Base-by-base conservation (phyloP, 148 eudicot species). In the Rhododendron kiyosumense region DNA sequence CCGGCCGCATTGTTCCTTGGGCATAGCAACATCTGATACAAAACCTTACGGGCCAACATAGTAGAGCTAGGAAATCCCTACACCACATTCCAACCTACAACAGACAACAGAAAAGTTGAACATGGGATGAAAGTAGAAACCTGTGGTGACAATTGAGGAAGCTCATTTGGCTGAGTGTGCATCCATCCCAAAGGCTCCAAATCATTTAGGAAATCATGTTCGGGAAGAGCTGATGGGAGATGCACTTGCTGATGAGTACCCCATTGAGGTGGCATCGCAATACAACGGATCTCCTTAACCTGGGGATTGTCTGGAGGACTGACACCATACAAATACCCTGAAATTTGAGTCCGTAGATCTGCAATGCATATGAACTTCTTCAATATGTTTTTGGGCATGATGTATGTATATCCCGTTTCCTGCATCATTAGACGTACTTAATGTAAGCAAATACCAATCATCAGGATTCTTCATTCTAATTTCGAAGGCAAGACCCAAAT, bases 301-400 rank as follows among this genome's bases (percentile, higher is more conserved):
- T 97, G 99, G 65, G 99, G 99, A 85, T 97, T 97, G 88, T 97
- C 99, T 2, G 99, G 99, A 48, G 99, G 99, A 88, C 99, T 97
- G 73, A 97, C 81, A 30, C 99, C 99, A 90, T 97, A 95, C 91
- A 97, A 87, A 87, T 97, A 97, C 4, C 99, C 99, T 11, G 99
- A 88, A 89, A 97, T 94, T 90, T 97, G 99, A 67, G 99, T 97
- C 79, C 99, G 89, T 86, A 97, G 88, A 90, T 97, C 99, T 32
- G 99, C 99, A 83, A 97, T 85, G 88, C 99, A 97, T 85, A 97
- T 97, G 90, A 97, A 97, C 90, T 97, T 97, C 96, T 97, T 97
- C 93, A 97, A 88, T 81, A 95, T 95, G 84, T 97, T 97, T 88
- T 97, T 97, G 13, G 99, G 99, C 98, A 97, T 97, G 86, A 97